Conservation (phyloP, 129 eudicot species). For the Cynara cardunculus region DNA sequence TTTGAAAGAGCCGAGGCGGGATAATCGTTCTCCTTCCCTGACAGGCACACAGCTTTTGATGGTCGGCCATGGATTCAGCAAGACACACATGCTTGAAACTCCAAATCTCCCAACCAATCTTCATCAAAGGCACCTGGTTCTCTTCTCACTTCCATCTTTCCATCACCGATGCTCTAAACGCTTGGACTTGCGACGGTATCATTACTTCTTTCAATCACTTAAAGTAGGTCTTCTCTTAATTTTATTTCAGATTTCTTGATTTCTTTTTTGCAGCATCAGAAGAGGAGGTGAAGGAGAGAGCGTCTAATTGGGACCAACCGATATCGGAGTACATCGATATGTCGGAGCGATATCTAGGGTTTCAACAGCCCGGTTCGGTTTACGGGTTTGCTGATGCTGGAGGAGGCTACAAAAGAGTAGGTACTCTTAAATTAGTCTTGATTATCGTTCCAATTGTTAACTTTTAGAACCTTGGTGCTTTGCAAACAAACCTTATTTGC, state of each 20-base stretch:
- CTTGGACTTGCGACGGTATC: constrained; percentile 88
- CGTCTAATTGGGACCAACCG: constrained; percentile 84
- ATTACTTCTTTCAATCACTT: not conserved
- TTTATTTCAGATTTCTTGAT: not conserved
- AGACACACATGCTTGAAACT: constrained; percentile 86
- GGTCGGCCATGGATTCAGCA: constrained; percentile 39
- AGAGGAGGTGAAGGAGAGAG: constrained; percentile 78
- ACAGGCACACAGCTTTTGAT: not conserved
- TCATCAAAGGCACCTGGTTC: constrained; percentile 81
- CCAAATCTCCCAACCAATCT: constrained; percentile 44
- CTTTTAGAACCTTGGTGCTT: not conserved
- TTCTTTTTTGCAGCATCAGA: constrained; percentile 63
- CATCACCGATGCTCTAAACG: constrained; percentile 61
- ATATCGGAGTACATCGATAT: constrained; percentile 62
- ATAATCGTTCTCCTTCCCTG: constrained; percentile 4
- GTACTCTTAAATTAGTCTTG: constrained; percentile 6
- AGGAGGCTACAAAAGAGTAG: constrained; percentile 58
- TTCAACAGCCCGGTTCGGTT: constrained; percentile 83
- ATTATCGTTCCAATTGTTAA: not conserved
- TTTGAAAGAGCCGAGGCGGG: not conserved
- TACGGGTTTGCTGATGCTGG: constrained; percentile 78
- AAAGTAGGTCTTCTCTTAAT: not conserved
- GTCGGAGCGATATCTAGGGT: constrained; percentile 76
- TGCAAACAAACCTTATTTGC: not conserved
- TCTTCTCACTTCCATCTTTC: constrained; percentile 59